Base-by-base conservation (phyloP, 1,284 basidiomycete species). In the Apiotrichum brassicae region DNA sequence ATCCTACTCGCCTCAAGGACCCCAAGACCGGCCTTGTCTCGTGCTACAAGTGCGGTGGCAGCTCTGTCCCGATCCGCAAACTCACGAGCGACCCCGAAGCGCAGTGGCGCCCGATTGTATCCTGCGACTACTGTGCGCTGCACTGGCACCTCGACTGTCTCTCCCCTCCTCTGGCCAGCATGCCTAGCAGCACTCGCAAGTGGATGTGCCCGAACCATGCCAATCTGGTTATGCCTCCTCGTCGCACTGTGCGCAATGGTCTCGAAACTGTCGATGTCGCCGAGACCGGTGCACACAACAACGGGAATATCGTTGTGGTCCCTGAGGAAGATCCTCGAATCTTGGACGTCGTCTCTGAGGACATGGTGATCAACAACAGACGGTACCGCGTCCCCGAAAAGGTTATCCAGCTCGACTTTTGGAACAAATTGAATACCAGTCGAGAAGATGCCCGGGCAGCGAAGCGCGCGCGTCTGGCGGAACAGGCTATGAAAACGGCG, bases 131-230 rank as follows among this genome's bases (percentile, higher is more conserved):
- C 67, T 99, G 95, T 74, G 79, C 81, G 51, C 79, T 94, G 49
- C 87, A 94, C 71, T 99, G 94, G 89, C 94, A 99, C 70, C 80
- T 97, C 48, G 94, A 98, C 70, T 99, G 94, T 66, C 77, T 98
- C 28, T 84, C 87, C 61, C 95, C 94, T 18, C 94, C 95, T 3
- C 76, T 97, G 60, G 78, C 85, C 19, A 79, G 79, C 39, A 85
- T 97, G 81, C 95, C 95, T 4, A 80, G 85, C 23, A 82, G 86
- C 49, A 82, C 82, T 57, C 85, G 85, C 75, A 95, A 93, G 72
- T 99, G 95, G 94, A 97, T 94, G 89, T 99, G 94, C 73, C 95
- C 95, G 2, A 90, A 92, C 63, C 94, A 98, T 68, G 83, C 84
- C 24, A 88, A 94, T 54, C 82, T 84, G 56, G 78, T 86, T n/a